phyloP scores from a whole-genome alignment of 805 yeast genomes.

The Maudiozyma barnettii region DNA sequence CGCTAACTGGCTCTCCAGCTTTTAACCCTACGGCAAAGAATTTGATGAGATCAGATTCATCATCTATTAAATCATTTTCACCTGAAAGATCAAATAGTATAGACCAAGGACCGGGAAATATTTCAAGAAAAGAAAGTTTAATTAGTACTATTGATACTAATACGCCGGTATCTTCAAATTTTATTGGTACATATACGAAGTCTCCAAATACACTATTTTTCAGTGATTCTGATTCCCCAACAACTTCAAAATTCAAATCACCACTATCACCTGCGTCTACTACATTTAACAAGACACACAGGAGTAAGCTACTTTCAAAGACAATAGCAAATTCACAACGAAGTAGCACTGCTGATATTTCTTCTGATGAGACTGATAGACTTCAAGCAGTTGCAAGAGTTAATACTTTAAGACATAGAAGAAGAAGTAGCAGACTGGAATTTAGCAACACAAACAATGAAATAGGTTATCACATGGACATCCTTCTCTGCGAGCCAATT shows the following conservation, averaged over 20 bases:
- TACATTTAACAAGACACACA: background rate
- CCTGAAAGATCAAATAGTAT: slow-evolving; percentile 20
- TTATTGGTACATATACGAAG: background rate
- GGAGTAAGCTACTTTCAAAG: slow-evolving; percentile 23
- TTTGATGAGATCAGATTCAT: slow-evolving; percentile 18
- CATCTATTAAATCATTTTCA: slow-evolving; percentile 20
- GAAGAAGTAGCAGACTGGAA: slow-evolving; percentile 24
- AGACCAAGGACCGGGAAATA: slow-evolving; percentile 7
- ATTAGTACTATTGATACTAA: slow-evolving; percentile 6
- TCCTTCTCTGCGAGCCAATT: slow-evolving; percentile 77
- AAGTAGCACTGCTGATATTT: slow-evolving; percentile 14
- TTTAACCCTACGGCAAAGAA: slow-evolving; percentile 9
- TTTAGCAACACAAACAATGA: slow-evolving; percentile 11
- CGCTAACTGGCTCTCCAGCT: slow-evolving; percentile 15
- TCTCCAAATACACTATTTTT: slow-evolving; percentile 7
- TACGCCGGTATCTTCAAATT: background rate
- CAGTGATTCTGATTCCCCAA: slow-evolving; percentile 18
- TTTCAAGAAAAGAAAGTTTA: slow-evolving; percentile 18
- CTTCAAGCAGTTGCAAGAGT: slow-evolving; percentile 22
- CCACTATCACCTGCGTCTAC: slow-evolving; percentile 21
- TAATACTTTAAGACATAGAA: slow-evolving; percentile 19
- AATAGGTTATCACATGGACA: slow-evolving; percentile 39
- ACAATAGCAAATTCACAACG: slow-evolving; percentile 8
- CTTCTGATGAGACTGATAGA: slow-evolving; percentile 19
- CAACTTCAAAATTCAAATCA: slow-evolving; percentile 18